A percentile compares a stretch with the other conserved stretches of the same genome.
phyloP scores from a whole-genome alignment of 495 filamentous ascomycete genomes.

The Aspergillus indologenus region DNA sequence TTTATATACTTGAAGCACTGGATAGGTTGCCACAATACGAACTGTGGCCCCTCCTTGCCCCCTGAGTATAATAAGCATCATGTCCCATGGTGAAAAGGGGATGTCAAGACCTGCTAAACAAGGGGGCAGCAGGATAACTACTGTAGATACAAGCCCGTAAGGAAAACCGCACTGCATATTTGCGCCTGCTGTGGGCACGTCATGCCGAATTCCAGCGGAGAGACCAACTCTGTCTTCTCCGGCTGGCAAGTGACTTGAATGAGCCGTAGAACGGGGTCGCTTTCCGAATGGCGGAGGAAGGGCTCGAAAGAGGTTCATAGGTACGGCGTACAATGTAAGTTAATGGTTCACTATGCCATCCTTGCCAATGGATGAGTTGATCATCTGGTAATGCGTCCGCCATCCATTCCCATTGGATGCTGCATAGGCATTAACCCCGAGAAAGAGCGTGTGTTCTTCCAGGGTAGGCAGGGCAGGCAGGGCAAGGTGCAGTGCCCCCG shows the following conservation, averaged over 20 bases:
- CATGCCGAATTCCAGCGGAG: not conserved
- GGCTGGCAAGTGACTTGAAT: not conserved
- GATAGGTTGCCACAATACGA: not conserved
- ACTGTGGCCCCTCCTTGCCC: not conserved
- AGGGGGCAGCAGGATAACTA: not conserved
- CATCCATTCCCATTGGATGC: slow-evolving; percentile 1
- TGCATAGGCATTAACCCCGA: not conserved
- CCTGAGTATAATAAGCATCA: not conserved
- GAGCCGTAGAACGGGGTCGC: not conserved
- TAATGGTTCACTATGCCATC: not conserved
- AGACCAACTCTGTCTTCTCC: not conserved
- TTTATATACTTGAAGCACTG: not conserved
- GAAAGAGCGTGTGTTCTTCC: not conserved
- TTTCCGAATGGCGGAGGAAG: not conserved
- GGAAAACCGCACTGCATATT: not conserved
- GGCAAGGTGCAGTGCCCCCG: too few relatives aligned
- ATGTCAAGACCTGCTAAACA: not conserved
- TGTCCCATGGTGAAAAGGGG: not conserved
- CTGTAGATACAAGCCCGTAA: not conserved
- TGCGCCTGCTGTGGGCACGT: slow-evolving; percentile 1
- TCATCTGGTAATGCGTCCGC: slow-evolving; percentile 1
- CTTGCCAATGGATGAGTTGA: not conserved
- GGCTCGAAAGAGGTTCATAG: not conserved
- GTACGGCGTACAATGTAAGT: not conserved
- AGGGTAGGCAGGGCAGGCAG: too few relatives aligned